Evolutionary conservation across 805 yeast genomes (phyloP).

Genomic region (Ogataea neopini): DNA sequence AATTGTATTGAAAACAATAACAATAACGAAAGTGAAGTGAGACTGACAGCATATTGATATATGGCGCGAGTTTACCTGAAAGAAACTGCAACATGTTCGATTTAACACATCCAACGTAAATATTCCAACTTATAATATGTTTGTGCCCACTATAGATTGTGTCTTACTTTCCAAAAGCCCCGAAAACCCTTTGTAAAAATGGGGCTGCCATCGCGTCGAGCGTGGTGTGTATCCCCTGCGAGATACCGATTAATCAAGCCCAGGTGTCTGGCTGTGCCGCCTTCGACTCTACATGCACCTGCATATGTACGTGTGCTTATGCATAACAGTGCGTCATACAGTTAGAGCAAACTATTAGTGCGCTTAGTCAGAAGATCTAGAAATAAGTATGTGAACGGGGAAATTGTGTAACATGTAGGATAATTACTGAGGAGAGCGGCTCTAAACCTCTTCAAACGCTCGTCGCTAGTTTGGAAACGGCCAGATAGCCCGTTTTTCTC

Average conservation of each 20-base stretch:
- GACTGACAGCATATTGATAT: no score
- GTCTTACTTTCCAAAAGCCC: background rate
- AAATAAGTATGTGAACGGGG: conserved; percentile 5
- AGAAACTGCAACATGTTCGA: background rate
- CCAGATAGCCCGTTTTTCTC: conserved; percentile 8
- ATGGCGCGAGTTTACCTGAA: no score
- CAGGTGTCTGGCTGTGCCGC: conserved; percentile 4
- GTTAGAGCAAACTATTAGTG: background rate
- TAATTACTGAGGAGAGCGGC: background rate
- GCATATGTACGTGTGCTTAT: background rate
- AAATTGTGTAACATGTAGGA: conserved; percentile 2
- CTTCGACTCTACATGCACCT: background rate
- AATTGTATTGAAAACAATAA: background rate
- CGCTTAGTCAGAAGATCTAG: conserved; percentile 4
- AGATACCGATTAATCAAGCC: background rate
- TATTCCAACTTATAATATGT: no score
- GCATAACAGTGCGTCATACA: conserved; percentile 2
- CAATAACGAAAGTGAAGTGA: background rate
- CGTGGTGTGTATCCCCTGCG: background rate
- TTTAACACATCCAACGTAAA: background rate
- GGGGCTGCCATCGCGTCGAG: background rate
- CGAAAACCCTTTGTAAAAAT: background rate
- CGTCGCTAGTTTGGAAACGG: conserved; percentile 3
- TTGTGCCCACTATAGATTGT: no score
- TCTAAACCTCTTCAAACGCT: background rate